Evolutionary conservation across 352 stramenopile species (phyloP), one percentile per base, ranked within the genome.

Genomic region (Globisporangium alternatum): DNA sequence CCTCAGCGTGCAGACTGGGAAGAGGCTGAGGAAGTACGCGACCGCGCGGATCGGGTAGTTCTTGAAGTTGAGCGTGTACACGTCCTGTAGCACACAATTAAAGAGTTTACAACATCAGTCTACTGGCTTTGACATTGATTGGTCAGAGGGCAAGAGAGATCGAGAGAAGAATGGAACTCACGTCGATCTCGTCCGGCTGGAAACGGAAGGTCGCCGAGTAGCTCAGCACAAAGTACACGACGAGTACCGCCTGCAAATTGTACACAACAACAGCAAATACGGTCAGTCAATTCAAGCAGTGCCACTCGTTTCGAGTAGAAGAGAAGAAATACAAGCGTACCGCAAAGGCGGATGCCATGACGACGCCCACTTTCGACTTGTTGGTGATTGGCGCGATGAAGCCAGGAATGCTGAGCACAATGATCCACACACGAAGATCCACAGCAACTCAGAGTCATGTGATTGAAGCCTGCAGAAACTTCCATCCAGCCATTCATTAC

Each of bases 61-160:
- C 68, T 91, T 90, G 67, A 96, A 96, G 74, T 96, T 96, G 60
- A 96, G 86, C 48, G 87, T 94, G 71, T 96, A 96, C 41, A 96
- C 86, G 69, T 96, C 87, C 86, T 95, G 66, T 17, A n/a, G 21
- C 45, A 47, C 21, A 35, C n/a, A 44, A 43, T 43, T 28, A 60
- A 47, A 28, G 13, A 7, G 35, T 44, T n/a, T 5, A 21, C 19
- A 47, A 15, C 41, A 47, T 47, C 17, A 47, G 17, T 47, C 17
- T 6, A 47, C 17, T n/a, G 17, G n/a, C 41, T 47, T 17, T 47
- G 41, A 10, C 15, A n/a, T n/a, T 47, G 41, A 8, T 47, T 19
- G 7, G 17, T 9, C 13, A 13, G 59, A 64, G 52, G 21, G 47
- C 56, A 15, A 44, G 4, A 41, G 1, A n/a, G 25, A 28, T 28